Conservation (phyloP, 305 asterid species). For the Petunia hybrid region DNA sequence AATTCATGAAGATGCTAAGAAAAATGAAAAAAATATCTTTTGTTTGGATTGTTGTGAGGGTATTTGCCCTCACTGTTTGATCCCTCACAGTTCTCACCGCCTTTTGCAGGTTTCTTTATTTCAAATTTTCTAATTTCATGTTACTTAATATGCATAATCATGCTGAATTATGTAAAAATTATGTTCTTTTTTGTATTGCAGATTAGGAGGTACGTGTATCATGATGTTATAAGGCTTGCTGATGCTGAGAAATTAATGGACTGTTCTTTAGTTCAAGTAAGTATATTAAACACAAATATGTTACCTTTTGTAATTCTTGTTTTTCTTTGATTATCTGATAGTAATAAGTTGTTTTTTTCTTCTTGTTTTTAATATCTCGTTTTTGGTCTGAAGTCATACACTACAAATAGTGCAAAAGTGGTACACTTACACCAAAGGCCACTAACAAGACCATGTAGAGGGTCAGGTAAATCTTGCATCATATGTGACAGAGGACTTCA, state of each 20-base stretch:
- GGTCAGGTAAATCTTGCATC: conserved; percentile 59
- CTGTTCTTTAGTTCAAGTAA: conserved; percentile 70
- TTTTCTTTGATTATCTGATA: neutral
- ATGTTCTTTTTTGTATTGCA: conserved; percentile 32
- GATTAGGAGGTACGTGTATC: conserved; percentile 78
- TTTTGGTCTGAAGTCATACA: conserved; percentile 57
- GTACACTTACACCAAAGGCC: conserved; percentile 75
- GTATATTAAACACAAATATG: neutral
- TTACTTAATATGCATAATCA: neutral
- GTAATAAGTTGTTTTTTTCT: neutral
- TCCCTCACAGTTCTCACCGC: conserved; percentile 36
- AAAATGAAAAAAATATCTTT: conserved; percentile 37
- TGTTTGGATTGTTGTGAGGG: conserved; percentile 40
- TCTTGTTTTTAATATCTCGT: neutral
- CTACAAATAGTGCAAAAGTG: conserved; percentile 79
- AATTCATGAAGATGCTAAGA: conserved; percentile 36
- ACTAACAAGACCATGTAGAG: conserved; percentile 54
- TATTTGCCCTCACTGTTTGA: conserved; percentile 39
- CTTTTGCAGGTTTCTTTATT: conserved; percentile 33
- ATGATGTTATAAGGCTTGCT: conserved; percentile 58
- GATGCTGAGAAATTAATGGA: conserved; percentile 68
- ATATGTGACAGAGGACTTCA: conserved; percentile 73
- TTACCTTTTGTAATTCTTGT: neutral
- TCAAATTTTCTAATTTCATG: neutral
- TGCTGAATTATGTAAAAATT: neutral